Evolutionary conservation across 23 red algal genomes (phyloP), one percentile per base, ranked within the genome.

Genomic region (Gracilaria gracilis): DNA sequence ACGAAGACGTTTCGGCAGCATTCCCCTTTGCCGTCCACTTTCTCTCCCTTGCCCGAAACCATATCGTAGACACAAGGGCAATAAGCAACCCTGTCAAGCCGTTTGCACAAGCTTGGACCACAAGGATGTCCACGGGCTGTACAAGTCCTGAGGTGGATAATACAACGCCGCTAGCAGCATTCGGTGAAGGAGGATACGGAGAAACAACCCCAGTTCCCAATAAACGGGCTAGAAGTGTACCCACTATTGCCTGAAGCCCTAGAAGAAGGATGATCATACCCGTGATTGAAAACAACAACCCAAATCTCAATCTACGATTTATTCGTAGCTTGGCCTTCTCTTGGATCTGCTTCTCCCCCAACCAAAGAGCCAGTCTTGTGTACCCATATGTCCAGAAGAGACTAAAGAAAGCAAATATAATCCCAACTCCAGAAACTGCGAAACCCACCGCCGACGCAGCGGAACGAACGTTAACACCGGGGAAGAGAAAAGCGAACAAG

Each of bases 311-410:
- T 39, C 49, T 80, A 48, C 90, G 80, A 20, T 75, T 66, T 33
- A 90, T 90, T 46, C 90, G 90, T 35, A 79, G 53, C 33, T 58
- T 50, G 25, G 81, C 81, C n/a, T 67, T 70, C 25, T 85, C 58
- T n/a, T 65, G 59, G 4, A 12, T 17, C 7, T 80, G 54, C 14
- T 51, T 59, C 32, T 28, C 65, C 5, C 40, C 32, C 34, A 93
- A 81, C 90, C 81, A 93, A 39, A 93, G 33, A 15, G 90, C 83
- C 9, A 93, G 65, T 39, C 92, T 44, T 38, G 92, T 95, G 64
- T 95, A 95, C 16, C 92, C 78, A 46, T 95, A 95, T 17, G 92
- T 95, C 92, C 92, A 95, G 46, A 95, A 82, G 34, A 86, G 84
- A n/a, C 83, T 83, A 42, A 95, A 39, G 72, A 95, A 76, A 11